These are phyloP conservation scores for Mycena vitilis DNA, from an alignment of 768 basidiomycete genomes.

Conservation along the genomic window DNA sequence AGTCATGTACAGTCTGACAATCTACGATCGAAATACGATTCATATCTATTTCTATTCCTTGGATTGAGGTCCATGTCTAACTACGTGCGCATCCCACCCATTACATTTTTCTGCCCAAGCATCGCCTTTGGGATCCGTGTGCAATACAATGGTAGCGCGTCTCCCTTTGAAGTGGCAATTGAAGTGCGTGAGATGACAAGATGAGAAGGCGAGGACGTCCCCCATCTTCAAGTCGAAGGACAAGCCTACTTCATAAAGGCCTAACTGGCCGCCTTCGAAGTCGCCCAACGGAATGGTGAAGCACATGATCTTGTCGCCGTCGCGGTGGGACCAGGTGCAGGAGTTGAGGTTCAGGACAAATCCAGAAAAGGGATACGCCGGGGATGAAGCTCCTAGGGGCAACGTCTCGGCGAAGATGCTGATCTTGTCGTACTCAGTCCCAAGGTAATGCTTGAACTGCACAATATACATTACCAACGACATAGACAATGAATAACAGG, in stretches of 20 bases:
- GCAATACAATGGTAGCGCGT: constrained; percentile 37
- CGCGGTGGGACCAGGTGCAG: constrained; percentile 11
- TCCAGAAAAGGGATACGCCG: constrained; percentile 8
- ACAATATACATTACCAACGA: not conserved
- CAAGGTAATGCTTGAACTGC: not conserved
- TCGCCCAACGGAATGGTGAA: constrained; percentile 35
- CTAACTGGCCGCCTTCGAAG: constrained; percentile 35
- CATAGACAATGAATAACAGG: too few species aligned
- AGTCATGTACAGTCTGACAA: too few species aligned
- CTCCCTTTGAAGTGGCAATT: constrained; percentile 35
- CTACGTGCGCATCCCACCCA: not conserved
- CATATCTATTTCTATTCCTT: too few species aligned
- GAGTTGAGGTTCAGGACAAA: constrained; percentile 5
- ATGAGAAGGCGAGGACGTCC: constrained; percentile 34
- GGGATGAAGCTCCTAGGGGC: constrained; percentile 9
- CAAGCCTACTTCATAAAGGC: constrained; percentile 36
- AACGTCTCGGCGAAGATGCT: constrained; percentile 3
- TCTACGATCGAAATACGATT: too few species aligned
- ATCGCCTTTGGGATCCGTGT: constrained; percentile 31
- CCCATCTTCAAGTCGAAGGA: constrained; percentile 32
- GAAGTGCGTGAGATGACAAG: constrained; percentile 36
- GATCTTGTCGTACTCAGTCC: not conserved
- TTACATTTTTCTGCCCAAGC: not conserved
- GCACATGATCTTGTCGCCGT: constrained; percentile 28
- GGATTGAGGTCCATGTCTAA: not conserved